Conservation (phyloP, 2,329 filamentous ascomycete species). For the Epichloe brachyelytri region DNA sequence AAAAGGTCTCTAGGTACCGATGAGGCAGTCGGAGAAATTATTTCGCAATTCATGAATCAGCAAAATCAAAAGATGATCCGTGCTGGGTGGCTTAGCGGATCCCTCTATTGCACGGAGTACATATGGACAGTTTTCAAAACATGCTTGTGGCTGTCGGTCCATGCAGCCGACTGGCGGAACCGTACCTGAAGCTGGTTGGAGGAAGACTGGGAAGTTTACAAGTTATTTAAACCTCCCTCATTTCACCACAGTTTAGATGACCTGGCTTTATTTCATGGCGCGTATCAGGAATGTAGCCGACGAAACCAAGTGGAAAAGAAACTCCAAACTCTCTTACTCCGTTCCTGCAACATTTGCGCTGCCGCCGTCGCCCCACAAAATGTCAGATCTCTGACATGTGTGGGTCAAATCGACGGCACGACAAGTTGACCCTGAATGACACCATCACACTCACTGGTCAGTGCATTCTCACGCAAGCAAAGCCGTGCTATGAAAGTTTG, state of each 20-base stretch:
- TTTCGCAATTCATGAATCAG: conserved; percentile 10
- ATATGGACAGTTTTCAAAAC: not conserved
- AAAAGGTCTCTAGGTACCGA: conserved; percentile 1
- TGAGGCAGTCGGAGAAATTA: conserved; percentile 7
- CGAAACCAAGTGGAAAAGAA: not conserved
- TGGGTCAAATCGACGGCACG: conserved; percentile 4
- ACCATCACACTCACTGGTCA: conserved; percentile 4
- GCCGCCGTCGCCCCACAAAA: not conserved
- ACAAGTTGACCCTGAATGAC: conserved; percentile 8
- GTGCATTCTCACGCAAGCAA: not conserved
- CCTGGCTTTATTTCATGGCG: too few species aligned
- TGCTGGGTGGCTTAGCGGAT: conserved; percentile 4
- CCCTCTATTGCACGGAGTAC: not conserved
- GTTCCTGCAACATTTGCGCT: not conserved
- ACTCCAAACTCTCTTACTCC: not conserved
- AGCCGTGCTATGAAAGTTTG: not conserved
- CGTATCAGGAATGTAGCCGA: not conserved
- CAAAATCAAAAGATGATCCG: conserved; percentile 2
- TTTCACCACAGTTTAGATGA: too few species aligned
- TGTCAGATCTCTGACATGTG: not conserved
- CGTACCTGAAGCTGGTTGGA: too few species aligned
- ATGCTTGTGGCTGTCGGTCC: not conserved
- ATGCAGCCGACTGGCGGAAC: not conserved
- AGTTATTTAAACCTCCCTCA: too few species aligned
- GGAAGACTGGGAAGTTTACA: too few species aligned